Conservation (phyloP, 257 asterid species). For the Buddleja alternifolia region DNA sequence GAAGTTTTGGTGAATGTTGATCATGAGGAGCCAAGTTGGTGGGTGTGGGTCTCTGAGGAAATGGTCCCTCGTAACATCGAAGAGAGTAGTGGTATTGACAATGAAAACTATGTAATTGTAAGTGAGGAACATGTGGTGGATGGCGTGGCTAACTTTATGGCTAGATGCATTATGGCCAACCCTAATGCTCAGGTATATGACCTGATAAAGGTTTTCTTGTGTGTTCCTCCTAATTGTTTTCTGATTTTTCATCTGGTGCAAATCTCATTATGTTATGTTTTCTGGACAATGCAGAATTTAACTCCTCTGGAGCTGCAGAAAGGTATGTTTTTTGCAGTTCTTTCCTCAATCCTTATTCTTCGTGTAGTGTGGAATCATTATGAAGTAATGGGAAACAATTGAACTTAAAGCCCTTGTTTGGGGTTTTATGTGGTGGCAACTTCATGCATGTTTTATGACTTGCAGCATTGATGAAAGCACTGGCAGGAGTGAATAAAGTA, state of each 20-base stretch:
- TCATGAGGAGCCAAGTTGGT: slow-evolving; percentile 86
- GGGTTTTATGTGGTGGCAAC: slow-evolving; percentile 7
- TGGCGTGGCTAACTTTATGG: slow-evolving; percentile 91
- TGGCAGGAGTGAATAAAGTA: slow-evolving; percentile 72
- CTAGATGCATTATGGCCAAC: slow-evolving; percentile 78
- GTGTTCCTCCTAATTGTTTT: not conserved
- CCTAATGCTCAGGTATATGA: slow-evolving; percentile 56
- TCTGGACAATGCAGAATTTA: slow-evolving; percentile 65
- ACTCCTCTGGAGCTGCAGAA: slow-evolving; percentile 76
- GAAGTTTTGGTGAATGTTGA: slow-evolving; percentile 62
- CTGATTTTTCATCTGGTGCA: not conserved
- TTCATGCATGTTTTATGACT: slow-evolving; percentile 18
- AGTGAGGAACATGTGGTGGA: slow-evolving; percentile 85
- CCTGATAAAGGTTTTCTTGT: not conserved
- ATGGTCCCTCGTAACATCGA: slow-evolving; percentile 55
- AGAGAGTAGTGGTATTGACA: slow-evolving; percentile 78
- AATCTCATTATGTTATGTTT: slow-evolving; percentile 27
- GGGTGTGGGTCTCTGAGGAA: slow-evolving; percentile 94
- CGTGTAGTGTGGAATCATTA: not conserved
- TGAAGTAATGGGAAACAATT: not conserved
- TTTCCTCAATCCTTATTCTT: not conserved
- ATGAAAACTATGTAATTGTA: slow-evolving; percentile 73
- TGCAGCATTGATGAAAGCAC: slow-evolving; percentile 74
- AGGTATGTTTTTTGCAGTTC: slow-evolving; percentile 45
- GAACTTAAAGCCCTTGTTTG: not conserved